A percentile compares a stretch with the other conserved stretches of the same genome.
Evolutionary conservation across 1,284 basidiomycete species (phyloP).

Genomic region (Ustilago cynodontis): DNA sequence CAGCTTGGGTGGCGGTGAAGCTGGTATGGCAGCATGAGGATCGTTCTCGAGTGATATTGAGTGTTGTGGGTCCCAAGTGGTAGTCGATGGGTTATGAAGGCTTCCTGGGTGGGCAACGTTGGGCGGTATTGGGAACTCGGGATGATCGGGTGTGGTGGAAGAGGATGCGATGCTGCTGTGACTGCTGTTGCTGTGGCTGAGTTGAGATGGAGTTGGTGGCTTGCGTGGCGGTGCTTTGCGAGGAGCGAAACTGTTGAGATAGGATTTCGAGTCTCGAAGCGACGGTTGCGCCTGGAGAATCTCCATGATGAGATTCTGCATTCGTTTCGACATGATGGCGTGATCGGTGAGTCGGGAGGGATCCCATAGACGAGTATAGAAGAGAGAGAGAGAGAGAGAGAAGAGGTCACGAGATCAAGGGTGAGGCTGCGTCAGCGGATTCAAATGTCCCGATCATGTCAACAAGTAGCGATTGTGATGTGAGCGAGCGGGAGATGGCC

Average conservation of each 20-base stretch:
- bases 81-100: constrained; percentile 50
- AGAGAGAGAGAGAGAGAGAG: background rate
- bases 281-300: constrained; percentile 94
- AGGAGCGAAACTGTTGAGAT: constrained; percentile 83
- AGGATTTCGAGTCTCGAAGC: constrained; percentile 86
- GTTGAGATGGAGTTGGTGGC: constrained; percentile 12
- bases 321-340: constrained; percentile 58
- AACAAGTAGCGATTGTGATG: background rate
- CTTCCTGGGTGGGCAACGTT: constrained; percentile 41
- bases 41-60: constrained; percentile 30
- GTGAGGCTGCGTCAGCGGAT: constrained; percentile 4
- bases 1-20: constrained; percentile 12
- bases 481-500: background rate
- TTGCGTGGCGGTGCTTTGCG: constrained; percentile 36
- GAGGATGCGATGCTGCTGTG: constrained; percentile 19
- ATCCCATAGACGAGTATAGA: too few relatives aligned
- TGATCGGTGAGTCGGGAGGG: background rate
- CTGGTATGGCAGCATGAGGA: constrained; percentile 14
- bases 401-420: constrained; percentile 1
- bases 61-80: constrained; percentile 41
- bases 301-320: constrained; percentile 94
- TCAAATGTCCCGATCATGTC: background rate
- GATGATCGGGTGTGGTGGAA: constrained; percentile 18
- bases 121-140: constrained; percentile 47
- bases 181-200: constrained; percentile 10